A percentile compares a stretch with the other conserved stretches of the same genome.
These are phyloP conservation scores for Irpex sp. DNA, from an alignment of 1,284 basidiomycete genomes.

Conservation along the genomic window DNA sequence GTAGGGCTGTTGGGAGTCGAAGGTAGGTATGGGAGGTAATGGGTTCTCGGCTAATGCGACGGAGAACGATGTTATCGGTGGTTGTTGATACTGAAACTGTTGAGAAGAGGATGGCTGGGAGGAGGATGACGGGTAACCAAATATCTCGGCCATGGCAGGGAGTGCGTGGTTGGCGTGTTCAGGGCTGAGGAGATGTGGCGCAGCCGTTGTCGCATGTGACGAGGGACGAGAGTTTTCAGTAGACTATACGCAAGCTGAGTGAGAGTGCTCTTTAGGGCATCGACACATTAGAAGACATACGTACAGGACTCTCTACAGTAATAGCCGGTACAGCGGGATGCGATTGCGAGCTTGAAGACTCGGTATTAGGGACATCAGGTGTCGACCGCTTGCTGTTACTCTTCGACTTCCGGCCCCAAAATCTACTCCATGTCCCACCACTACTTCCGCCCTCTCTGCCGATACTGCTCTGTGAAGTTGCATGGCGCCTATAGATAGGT, in stretches of 20 bases:
- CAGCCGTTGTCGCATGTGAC: constrained; percentile 1
- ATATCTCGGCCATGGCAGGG: constrained; percentile 6
- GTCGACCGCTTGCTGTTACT: constrained; percentile 6
- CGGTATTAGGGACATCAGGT: neutral
- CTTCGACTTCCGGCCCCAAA: constrained; percentile 12
- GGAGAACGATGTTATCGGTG: neutral
- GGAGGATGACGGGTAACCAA: neutral
- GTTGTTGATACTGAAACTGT: neutral
- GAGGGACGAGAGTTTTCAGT: constrained; percentile 6
- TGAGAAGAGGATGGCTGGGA: neutral
- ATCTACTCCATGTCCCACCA: neutral
- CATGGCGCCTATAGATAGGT: neutral
- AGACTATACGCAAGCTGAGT: constrained; percentile 1
- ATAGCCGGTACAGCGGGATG: constrained; percentile 11
- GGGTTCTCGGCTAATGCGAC: neutral
- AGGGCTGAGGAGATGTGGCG: constrained; percentile 15
- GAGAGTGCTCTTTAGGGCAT: neutral
- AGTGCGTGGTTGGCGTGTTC: constrained; percentile 13
- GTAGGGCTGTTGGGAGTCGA: neutral
- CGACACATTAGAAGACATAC: neutral
- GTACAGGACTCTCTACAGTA: constrained; percentile 15
- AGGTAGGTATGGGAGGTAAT: neutral
- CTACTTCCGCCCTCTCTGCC: neutral
- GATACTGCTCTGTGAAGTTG: neutral
- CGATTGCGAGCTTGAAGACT: neutral